Base-by-base conservation (phyloP, 2,329 filamentous ascomycete species). In the Phaeosphaeriaceae sp. region DNA sequence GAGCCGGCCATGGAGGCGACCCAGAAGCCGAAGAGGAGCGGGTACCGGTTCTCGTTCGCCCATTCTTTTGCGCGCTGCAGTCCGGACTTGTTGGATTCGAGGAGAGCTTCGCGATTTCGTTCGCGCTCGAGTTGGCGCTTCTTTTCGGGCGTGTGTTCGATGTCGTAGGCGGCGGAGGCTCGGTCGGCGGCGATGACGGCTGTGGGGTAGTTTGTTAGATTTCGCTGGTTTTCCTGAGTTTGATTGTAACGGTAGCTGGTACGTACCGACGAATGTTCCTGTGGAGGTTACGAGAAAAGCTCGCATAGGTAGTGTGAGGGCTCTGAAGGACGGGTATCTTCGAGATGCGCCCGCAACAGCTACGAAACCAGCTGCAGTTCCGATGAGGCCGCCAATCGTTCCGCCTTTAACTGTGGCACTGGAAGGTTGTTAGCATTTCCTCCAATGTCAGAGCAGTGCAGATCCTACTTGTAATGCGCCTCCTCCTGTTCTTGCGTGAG, bases 401-500 rank as follows among this genome's bases (percentile, higher is more conserved):
- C 95, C 94, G 67, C 93, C 94, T 76, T 88, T 89, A 68, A 98
- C 75, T 61, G 96, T 95, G 59, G 86, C 83, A 77, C 85, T 87
- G 73, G 61, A 11, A 13, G 19, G 1, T 30, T 21, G 48, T 72
- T 54, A 75, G 65, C 28, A 62, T 28, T 40, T 24, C 44, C 22
- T 3, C 11, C 15, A 10, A 8, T 22, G 9, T 48, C 13, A 21
- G 24, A 19, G 11, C 1, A 30, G 43, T 21, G 59, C 13, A 21
- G 43, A 9, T 66, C 81, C 52, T 80, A 88, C 86, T 84, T 82
- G 86, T 96, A 97, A 86, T 97, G 94, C 54, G 87, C 91, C 60
- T 84, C 78, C 82, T 97, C 94, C 82, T 97, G 92, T 87, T 97
- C 93, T 78, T 94, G 93, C 71, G 91, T 96, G 77, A 98, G 86